A percentile compares a stretch with the other conserved stretches of the same genome.
These are phyloP conservation scores for Peziza echinospora DNA, from an alignment of 495 filamentous ascomycete genomes.

Conservation along the genomic window DNA sequence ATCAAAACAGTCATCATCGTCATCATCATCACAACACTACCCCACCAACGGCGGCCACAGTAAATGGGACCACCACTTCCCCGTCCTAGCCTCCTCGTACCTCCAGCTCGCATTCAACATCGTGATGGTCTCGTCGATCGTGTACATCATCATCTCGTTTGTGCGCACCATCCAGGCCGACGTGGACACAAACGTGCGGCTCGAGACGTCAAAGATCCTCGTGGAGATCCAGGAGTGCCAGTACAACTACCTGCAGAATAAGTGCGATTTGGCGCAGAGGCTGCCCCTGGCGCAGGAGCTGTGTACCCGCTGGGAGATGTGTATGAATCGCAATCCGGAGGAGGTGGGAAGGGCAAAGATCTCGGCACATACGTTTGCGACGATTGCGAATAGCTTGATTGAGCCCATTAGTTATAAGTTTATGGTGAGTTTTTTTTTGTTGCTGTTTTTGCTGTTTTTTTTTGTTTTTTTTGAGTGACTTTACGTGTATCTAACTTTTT, in stretches of 20 bases:
- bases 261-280: constrained; percentile 37
- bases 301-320: constrained; percentile 62
- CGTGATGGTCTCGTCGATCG: constrained; percentile 39
- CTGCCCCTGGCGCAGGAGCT: constrained; percentile 49
- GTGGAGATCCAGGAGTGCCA: constrained; percentile 50
- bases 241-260: constrained; percentile 48
- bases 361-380: constrained; percentile 56
- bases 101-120: constrained; percentile 61
- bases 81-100: constrained; percentile 68
- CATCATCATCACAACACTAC: constrained; percentile 18
- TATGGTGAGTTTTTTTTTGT: constrained; percentile 29
- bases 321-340: constrained; percentile 57
- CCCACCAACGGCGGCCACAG: constrained; percentile 25
- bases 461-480: constrained; percentile 1
- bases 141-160: constrained; percentile 52
- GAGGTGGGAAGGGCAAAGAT: constrained; percentile 44
- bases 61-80: constrained; percentile 49
- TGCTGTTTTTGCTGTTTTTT: constrained; percentile 5
- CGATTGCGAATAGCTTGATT: constrained; percentile 53
- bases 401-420: constrained; percentile 54
- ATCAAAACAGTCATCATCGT: too few species aligned
- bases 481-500: constrained; percentile 5
- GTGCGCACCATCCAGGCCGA: constrained; percentile 51
- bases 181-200: constrained; percentile 45
- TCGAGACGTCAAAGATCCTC: constrained; percentile 39